Evolutionary conservation across 768 basidiomycete genomes (phyloP).

Genomic region (Glaciozyma martinii): DNA sequence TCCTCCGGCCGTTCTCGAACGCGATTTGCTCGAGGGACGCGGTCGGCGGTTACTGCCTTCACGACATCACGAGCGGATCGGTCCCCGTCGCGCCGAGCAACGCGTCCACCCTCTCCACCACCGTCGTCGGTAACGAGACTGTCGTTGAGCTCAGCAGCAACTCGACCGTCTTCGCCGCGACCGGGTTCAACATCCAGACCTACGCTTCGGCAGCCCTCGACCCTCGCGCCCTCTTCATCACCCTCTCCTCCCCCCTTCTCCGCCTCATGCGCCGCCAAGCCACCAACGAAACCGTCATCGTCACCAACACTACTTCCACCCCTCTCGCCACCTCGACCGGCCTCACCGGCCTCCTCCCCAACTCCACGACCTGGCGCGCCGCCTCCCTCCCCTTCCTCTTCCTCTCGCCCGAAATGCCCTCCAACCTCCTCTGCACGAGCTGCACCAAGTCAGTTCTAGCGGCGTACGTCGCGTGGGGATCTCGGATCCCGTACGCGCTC

Average conservation of each 20-base stretch:
- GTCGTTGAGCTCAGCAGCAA: neutral
- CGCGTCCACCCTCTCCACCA: neutral
- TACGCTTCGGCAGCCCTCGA: neutral
- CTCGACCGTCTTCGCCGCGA: neutral
- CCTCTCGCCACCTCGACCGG: slow-evolving; percentile 15
- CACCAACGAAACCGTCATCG: neutral
- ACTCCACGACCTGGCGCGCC: slow-evolving; percentile 47
- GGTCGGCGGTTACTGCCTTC: slow-evolving; percentile 58
- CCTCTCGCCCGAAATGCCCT: slow-evolving; percentile 50
- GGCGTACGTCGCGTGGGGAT: slow-evolving; percentile 68
- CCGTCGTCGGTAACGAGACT: neutral
- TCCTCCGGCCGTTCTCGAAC: slow-evolving; percentile 53
- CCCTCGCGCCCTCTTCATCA: slow-evolving; percentile 7
- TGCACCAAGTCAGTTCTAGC: slow-evolving; percentile 73
- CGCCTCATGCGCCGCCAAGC: slow-evolving; percentile 5
- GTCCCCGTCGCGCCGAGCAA: neutral
- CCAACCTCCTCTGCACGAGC: slow-evolving; percentile 59
- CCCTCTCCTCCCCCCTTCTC: neutral
- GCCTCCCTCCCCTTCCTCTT: slow-evolving; percentile 64
- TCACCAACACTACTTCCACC: neutral
- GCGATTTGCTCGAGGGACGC: slow-evolving; percentile 73
- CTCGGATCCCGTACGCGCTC: slow-evolving; percentile 57
- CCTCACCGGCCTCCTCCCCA: slow-evolving; percentile 37
- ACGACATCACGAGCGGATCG: slow-evolving; percentile 41
- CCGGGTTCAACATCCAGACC: neutral